phyloP scores from a whole-genome alignment of 78 protist species.

The Carpediemonas membranifera region DNA sequence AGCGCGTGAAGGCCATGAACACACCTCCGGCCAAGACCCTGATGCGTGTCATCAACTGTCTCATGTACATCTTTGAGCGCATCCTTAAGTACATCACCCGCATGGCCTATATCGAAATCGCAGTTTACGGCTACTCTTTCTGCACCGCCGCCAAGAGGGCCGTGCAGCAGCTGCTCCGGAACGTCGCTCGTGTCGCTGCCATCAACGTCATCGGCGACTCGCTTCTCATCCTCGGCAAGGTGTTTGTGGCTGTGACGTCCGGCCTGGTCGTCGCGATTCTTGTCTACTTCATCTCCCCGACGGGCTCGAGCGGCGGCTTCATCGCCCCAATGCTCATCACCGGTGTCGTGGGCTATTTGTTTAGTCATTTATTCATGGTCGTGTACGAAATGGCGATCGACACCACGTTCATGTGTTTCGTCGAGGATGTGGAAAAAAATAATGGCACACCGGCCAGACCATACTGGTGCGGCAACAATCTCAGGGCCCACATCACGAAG shows the following conservation, averaged over 20 bases:
- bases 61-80: constrained; percentile 57
- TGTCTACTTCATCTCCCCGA: background rate
- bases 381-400: constrained; percentile 59
- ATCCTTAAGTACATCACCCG: constrained; percentile 59
- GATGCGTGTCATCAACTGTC: constrained; percentile 45
- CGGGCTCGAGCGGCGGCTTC: background rate
- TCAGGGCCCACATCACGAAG: background rate
- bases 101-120: constrained; percentile 70
- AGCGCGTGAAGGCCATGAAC: background rate
- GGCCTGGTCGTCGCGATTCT: constrained; percentile 9
- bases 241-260: constrained; percentile 19
- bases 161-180: constrained; percentile 36
- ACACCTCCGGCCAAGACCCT: background rate
- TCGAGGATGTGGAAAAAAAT: constrained; percentile 39
- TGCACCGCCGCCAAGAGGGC: constrained; percentile 56
- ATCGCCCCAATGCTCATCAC: constrained; percentile 6
- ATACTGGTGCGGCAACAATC: constrained; percentile 2
- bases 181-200: constrained; percentile 54
- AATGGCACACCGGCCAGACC: constrained; percentile 41
- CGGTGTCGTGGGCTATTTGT: constrained; percentile 40
- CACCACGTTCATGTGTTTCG: constrained; percentile 56
- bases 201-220: constrained; percentile 33
- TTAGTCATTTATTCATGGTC: constrained; percentile 45
- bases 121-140: constrained; percentile 54
- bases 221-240: constrained; percentile 33